Conservation (phyloP, 768 basidiomycete genomes). For the Tulasnella sp. region DNA sequence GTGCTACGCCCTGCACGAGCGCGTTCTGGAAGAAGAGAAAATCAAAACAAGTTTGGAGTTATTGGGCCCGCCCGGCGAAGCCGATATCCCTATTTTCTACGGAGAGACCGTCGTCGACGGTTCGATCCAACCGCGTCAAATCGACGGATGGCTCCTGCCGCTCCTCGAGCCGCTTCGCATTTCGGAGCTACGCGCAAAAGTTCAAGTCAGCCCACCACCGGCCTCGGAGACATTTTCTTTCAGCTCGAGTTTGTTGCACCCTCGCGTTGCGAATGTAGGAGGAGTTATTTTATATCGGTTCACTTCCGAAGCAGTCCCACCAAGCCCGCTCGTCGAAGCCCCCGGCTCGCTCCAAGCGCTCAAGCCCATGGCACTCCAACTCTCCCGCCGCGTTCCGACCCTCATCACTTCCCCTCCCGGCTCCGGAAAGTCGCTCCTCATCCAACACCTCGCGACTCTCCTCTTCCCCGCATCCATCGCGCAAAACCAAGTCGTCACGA, state of each 20-base stretch:
- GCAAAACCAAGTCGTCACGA: constrained; percentile 53
- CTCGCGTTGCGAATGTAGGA: constrained; percentile 56
- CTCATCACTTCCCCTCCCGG: constrained; percentile 84
- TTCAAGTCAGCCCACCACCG: constrained; percentile 44
- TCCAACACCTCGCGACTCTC: constrained; percentile 67
- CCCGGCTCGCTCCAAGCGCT: constrained; percentile 55
- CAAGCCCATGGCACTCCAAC: constrained; percentile 55
- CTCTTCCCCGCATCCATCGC: constrained; percentile 54
- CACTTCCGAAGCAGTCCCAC: constrained; percentile 19
- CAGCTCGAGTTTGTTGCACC: constrained; percentile 36
- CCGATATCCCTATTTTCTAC: constrained; percentile 62
- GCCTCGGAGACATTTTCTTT: constrained; percentile 35
- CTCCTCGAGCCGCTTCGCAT: constrained; percentile 63
- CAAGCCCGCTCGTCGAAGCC: constrained; percentile 50
- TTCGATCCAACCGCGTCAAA: constrained; percentile 34
- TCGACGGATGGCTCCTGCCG: constrained; percentile 83
- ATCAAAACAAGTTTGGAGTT: constrained; percentile 57
- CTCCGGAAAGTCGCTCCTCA: constrained; percentile 77
- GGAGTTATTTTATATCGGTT: constrained; percentile 44
- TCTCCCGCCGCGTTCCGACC: constrained; percentile 67
- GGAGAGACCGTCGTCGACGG: constrained; percentile 40
- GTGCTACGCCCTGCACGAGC: constrained; percentile 70
- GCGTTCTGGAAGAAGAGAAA: constrained; percentile 74
- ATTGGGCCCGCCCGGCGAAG: constrained; percentile 55
- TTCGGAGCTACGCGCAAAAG: constrained; percentile 45